Evolutionary conservation across 768 basidiomycete species (phyloP), one percentile per base, ranked within the genome.

Genomic region (Tricholomella constricta): DNA sequence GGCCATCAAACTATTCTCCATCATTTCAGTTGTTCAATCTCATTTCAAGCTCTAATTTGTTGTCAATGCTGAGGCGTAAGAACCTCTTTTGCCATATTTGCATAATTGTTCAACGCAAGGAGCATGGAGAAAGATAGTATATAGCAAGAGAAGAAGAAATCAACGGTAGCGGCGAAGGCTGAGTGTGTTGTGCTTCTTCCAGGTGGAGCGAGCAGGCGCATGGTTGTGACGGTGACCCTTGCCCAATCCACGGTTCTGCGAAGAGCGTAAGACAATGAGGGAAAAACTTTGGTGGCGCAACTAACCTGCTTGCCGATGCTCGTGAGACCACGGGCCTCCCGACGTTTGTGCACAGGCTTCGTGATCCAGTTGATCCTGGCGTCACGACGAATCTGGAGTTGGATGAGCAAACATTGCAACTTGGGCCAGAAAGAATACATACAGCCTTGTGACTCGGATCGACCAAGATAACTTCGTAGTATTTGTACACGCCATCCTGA

Each of bases 151-250:
- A 60, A 59, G 12, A 54, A 62, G 31, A 63, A 58, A 76, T 83
- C 82, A 92, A 74, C 90, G 86, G 82, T 92, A 92, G 59, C 90
- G 86, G 68, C 88, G 90, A 58, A 92, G 82, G 72, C 85, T 88
- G 82, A 92, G 89, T 14, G 95, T 97, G 84, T 98, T 99, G 94
- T 98, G 91, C 72, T 82, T 94, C 76, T 91, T 94, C 94, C 94
- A 98, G 75, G 90, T 93, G 9, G 93, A 88, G 58, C 86, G 84
- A 63, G 86, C 84, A 41, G 94, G 93, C 38, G 88, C 85, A 71
- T 98, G 92, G 78, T 98, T 97, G 91, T 93, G 78, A 61, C 88
- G 85, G 69, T 90, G 84, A 42, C 96, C 96, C 74, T 98, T 98
- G 78, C 94, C 96, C 67, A 98, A 72, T 65, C 97, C 96, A 75